phyloP scores from a whole-genome alignment of 129 eudicot genomes.

The Lactuca sativa region DNA sequence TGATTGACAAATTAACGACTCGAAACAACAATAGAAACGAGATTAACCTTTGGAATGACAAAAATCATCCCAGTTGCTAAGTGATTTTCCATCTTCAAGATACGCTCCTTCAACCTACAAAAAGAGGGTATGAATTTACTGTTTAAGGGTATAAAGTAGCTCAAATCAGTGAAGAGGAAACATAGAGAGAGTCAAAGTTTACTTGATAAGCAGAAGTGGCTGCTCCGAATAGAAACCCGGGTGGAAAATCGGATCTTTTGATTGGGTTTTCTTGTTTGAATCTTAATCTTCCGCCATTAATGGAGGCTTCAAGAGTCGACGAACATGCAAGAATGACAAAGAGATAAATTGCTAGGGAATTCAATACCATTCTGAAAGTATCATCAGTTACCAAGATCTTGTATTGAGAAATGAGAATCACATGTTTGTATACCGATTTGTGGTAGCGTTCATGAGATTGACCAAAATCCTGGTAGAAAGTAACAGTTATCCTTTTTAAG shows the following conservation, averaged over 20 bases:
- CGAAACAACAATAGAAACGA: background rate
- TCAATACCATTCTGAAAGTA: background rate
- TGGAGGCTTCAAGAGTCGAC: conserved; percentile 23
- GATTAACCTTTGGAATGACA: conserved; percentile 29
- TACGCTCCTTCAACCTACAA: conserved; percentile 81
- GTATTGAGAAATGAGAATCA: background rate
- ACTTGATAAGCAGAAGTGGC: conserved; percentile 94
- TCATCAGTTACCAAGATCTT: background rate
- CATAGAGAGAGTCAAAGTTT: conserved; percentile 6
- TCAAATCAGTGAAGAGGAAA: conserved; percentile 3
- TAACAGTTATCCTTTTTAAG: background rate
- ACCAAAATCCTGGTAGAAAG: background rate
- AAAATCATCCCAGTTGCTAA: conserved; percentile 74
- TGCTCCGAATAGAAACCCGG: conserved; percentile 75
- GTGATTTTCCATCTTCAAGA: conserved; percentile 80
- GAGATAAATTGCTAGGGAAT: conserved; percentile 1
- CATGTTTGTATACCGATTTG: background rate
- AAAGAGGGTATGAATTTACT: background rate
- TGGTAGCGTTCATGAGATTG: background rate
- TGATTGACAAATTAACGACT: background rate
- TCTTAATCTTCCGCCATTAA: conserved; percentile 22
- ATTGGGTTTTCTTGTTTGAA: conserved; percentile 20
- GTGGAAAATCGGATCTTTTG: conserved; percentile 61
- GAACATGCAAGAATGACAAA: conserved; percentile 14
- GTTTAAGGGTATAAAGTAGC: background rate